Evolutionary conservation across 495 filamentous ascomycete genomes (phyloP), one percentile per base, ranked within the genome.

Genomic region (Lophium mytilinum): DNA sequence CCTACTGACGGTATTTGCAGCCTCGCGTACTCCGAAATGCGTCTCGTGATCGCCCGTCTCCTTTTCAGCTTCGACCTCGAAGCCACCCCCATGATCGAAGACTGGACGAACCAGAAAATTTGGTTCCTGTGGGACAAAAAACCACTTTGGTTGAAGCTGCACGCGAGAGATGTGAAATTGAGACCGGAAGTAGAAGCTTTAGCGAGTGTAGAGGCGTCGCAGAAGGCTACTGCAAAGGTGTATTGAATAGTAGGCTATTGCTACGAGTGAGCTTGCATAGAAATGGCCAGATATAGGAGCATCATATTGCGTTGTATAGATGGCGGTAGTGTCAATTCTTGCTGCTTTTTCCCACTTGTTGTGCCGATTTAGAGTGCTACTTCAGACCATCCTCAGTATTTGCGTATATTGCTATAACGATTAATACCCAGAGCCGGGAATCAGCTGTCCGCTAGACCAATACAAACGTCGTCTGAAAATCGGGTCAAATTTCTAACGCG

Each of bases 61-160:
- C 49, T 84, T 0, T 83, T 72, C 69, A 71, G 66, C 33, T 82
- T 83, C 64, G 78, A 83, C 42, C 62, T 83, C 34, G 63, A 66
- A 30, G 24, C 24, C 24, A 30, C 24, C 6, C 24, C 24, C 6
- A 30, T 30, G 39, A 41, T 41, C 17, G 39, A 41, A 49, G 45
- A 10, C 45, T 49, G 18, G 17, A 12, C 24, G 14, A 24, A 49
- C 45, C 45, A 34, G 10, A n/a, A 49, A 4, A 49, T 49, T 11
- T 49, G 45, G 17, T 34, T 49, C 45, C 11, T 41, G 39, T 41
- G 39, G 39, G 39, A 41, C 39, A 41, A 41, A 9, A 41, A 41
- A 41, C 39, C 39, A 4, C 39, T 41, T 4, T 41, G 39, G 39
- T 2, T 41, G 4, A 41, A 41, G 39, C 39, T 41, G 11, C 39